Base-by-base conservation (phyloP, 75 land plant genomes). In the Pinus albicaulis region DNA sequence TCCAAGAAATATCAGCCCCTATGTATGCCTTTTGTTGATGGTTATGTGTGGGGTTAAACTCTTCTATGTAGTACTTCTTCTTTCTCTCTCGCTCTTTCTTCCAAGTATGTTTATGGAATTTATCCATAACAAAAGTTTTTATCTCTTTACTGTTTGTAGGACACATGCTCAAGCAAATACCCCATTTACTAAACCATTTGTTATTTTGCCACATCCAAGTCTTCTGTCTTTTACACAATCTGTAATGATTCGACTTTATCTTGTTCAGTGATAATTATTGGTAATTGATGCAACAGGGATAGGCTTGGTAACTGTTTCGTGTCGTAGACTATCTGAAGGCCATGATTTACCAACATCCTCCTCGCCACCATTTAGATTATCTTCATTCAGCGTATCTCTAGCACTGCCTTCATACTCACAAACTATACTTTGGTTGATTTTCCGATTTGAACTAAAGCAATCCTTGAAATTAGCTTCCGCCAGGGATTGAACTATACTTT, bases 401-500 rank as follows among this genome's bases (percentile, higher is more conserved):
- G 22, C 22, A 38, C 71, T 68, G 44, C 71, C 71, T 52, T 48
- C 74, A 72, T 52, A 52, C 34, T 72, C 57, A 72, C 57, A 52
- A 12, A 55, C 74, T 34, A 52, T 34, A 25, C 57, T 55, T 55
- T 25, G 74, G 74, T 23, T 26, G 2, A 4, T 48, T 72, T 72
- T 72, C 57, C 34, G 34, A 72, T 22, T 55, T 12, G 57, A 52
- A 55, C 17, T 23, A 14, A 55, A 53, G 57, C 80, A 64, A 55
- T 82, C 79, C 26, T 58, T 78, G 70, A 80, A 55, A n/a, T 82
- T 72, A 79, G 83, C 63, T 62, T 79, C 78, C 19, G 71, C 74
- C 56, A 77, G 75, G 77, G 83, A 89, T 71, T 86, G 78, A 38
- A 78, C 80, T 25, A 93, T 79, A 56, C 80, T 89, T 70, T 87